Percentiles rank a stretch among this genome's conserved stretches.
These are phyloP conservation scores for Quercus lobata DNA, from an alignment of 331 rosid species.

Conservation along the genomic window DNA sequence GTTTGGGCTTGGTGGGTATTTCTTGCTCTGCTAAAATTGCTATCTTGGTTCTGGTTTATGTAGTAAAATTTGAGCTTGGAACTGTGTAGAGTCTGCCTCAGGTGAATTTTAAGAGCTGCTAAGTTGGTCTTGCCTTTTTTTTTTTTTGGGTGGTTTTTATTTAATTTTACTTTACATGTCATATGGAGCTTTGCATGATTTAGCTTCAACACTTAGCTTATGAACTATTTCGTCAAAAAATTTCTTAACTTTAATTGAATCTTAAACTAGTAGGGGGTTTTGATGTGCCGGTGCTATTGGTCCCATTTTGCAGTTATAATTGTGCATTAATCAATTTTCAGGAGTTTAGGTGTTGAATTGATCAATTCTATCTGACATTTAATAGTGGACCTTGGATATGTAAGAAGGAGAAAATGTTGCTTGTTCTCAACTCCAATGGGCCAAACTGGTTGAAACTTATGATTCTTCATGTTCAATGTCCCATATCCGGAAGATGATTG, in stretches of 20 bases:
- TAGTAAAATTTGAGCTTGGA: slow-evolving; percentile 16
- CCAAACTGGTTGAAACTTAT: neutral
- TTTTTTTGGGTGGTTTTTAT: neutral
- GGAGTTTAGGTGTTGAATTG: neutral
- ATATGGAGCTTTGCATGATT: neutral
- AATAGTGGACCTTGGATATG: neutral
- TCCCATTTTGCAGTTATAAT: neutral
- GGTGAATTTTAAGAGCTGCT: slow-evolving; percentile 25
- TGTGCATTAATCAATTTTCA: neutral
- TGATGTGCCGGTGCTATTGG: neutral
- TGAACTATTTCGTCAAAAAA: neutral
- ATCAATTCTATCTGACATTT: neutral
- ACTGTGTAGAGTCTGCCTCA: slow-evolving; percentile 21
- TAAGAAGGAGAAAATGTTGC: neutral
- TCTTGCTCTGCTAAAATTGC: slow-evolving; percentile 21
- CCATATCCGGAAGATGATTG: slow-evolving; percentile 1
- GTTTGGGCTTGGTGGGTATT: slow-evolving; percentile 24
- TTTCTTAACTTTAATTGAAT: neutral
- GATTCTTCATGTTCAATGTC: slow-evolving; percentile 6
- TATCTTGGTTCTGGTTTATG: slow-evolving; percentile 12
- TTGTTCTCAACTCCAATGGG: slow-evolving; percentile 8
- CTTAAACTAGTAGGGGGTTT: neutral
- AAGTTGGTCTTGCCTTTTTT: neutral
- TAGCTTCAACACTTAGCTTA: neutral
- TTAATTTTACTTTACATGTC: slow-evolving; percentile 8